Conservation (phyloP, 2,329 filamentous ascomycete species). For the Dactylella cylindrospora region DNA sequence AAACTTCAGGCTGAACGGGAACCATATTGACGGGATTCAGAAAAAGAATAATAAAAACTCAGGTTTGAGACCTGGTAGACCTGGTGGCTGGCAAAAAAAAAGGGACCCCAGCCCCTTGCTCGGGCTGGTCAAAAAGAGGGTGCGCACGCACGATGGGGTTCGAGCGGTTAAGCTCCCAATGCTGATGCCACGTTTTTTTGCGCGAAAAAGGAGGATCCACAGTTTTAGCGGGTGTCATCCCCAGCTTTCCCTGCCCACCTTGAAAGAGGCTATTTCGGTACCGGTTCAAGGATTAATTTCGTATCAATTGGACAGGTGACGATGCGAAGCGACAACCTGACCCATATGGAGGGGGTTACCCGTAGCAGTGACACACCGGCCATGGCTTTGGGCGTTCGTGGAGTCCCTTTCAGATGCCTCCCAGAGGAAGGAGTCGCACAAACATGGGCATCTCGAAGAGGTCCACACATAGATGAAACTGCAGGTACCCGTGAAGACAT, state of each 20-base stretch:
- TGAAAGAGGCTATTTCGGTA: slow-evolving; percentile 27
- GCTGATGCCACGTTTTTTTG: slow-evolving; percentile 43
- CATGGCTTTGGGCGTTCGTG: slow-evolving; percentile 37
- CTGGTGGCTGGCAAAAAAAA: not conserved
- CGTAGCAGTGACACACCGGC: slow-evolving; percentile 14
- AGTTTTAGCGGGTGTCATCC: slow-evolving; percentile 39
- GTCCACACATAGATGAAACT: slow-evolving; percentile 43
- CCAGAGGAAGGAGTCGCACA: slow-evolving; percentile 34
- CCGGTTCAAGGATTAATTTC: slow-evolving; percentile 26
- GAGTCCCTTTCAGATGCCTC: slow-evolving; percentile 41
- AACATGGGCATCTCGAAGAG: slow-evolving; percentile 31
- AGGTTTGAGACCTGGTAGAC: too few species aligned
- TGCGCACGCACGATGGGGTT: slow-evolving; percentile 34
- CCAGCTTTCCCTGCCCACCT: slow-evolving; percentile 34
- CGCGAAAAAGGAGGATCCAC: slow-evolving; percentile 32
- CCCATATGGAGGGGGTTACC: slow-evolving; percentile 41
- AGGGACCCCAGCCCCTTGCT: too few species aligned
- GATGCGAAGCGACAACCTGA: slow-evolving; percentile 19
- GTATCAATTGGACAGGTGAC: slow-evolving; percentile 33
- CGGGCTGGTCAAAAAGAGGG: too few species aligned
- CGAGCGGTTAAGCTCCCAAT: slow-evolving; percentile 22
- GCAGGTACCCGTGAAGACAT: slow-evolving; percentile 41
- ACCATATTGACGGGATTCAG: slow-evolving; percentile 35
- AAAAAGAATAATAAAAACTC: slow-evolving; percentile 3
- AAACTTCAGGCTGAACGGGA: slow-evolving; percentile 43